phyloP scores from a whole-genome alignment of 2,329 filamentous ascomycete genomes.

The Clarireedia paspali region DNA sequence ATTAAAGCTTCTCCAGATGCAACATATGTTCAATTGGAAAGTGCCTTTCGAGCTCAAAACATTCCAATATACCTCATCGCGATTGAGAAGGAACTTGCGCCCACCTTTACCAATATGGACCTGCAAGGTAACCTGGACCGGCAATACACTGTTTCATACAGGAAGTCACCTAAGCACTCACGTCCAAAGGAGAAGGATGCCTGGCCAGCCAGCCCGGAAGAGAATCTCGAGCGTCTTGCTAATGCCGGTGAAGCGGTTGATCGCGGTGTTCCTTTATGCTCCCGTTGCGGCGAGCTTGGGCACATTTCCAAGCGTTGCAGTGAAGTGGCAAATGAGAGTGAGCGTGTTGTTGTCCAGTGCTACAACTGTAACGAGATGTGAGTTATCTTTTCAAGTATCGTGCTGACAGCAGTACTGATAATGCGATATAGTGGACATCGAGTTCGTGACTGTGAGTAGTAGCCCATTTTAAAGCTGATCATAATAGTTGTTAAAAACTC shows the following conservation, averaged over 20 bases:
- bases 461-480: neutral
- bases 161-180: constrained; percentile 48
- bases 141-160: constrained; percentile 56
- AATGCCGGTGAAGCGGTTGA: constrained; percentile 59
- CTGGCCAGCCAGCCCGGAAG: constrained; percentile 51
- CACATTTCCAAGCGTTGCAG: constrained; percentile 55
- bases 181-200: constrained; percentile 50
- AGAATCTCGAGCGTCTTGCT: constrained; percentile 56
- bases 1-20: constrained; percentile 50
- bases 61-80: constrained; percentile 56
- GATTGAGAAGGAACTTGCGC: constrained; percentile 46
- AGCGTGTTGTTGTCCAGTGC: constrained; percentile 46
- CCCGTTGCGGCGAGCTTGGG: constrained; percentile 34
- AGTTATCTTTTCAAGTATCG: neutral
- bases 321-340: constrained; percentile 45
- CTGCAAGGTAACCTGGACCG: constrained; percentile 60
- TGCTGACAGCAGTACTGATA: neutral
- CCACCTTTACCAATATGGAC: constrained; percentile 62
- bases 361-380: constrained; percentile 50
- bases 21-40: constrained; percentile 55
- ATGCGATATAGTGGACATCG: constrained; percentile 46
- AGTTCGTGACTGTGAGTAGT: constrained; percentile 57
- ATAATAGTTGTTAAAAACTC: neutral
- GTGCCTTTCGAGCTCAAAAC: constrained; percentile 45
- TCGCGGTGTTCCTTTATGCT: constrained; percentile 50